Evolutionary conservation across 2,329 filamentous ascomycete genomes (phyloP), one percentile per base, ranked within the genome.

Genomic region (Trichoderma harzianum): DNA sequence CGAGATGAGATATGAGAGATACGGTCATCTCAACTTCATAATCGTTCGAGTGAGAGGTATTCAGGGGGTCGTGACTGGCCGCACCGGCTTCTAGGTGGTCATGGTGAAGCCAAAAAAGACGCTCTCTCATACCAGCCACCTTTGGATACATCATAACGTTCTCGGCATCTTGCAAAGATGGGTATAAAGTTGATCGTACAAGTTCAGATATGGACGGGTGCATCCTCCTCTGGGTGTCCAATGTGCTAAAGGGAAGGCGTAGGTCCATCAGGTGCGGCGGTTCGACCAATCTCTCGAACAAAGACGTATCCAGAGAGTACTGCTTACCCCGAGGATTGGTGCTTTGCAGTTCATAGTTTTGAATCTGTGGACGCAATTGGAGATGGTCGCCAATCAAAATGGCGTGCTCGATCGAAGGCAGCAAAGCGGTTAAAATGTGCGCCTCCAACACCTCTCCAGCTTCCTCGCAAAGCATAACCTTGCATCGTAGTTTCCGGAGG

Each of bases 401-500:
- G 7, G 84, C 80, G 72, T 93, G 90, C 76, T 92, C 85, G 0
- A 91, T 77, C 0, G 85, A 84, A 0, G 89, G 89, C 0, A 91
- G 80, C 5, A 92, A 77, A 0, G 90, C 85, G 0, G 88, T 88
- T 1, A 92, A 77, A 3, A 88, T 81, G 72, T 92, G 90, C 0
- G 88, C 83, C 77, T 93, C 91, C 36, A 92, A 81, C 0, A 93
- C 88, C 73, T 93, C 90, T 0, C 87, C 91, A 2, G 91, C 91
- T 76, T 93, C 91, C 77, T 93, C 91, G 39, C 88, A 91, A 1
- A 93, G 77, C 18, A 93, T 78, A 0, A 91, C 85, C 72, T 91
- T 90, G 36, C 82, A 80, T 7, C 79, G 76, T 2, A 91, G 72
- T 8, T 83, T 82, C 8, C 84, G 82, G 0, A 92, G 80, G 1